Evolutionary conservation across 179 eudicot genomes (phyloP).

Genomic region (Beta macrorhiza): DNA sequence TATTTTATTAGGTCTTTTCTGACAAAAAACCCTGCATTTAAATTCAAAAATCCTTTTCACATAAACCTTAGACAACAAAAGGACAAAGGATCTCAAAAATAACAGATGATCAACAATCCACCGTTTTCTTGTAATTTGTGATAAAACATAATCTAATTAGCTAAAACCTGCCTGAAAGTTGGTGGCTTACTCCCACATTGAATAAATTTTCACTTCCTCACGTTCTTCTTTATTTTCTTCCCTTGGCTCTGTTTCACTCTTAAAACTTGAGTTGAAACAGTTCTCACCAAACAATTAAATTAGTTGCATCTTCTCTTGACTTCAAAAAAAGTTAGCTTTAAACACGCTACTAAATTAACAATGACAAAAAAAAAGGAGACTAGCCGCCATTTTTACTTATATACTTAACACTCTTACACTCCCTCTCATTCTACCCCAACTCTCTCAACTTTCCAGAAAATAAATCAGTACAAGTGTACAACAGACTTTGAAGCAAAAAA

Average conservation of each 20-base stretch:
- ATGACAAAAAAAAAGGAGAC: neutral
- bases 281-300: constrained; percentile 54
- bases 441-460: neutral
- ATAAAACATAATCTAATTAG: constrained; percentile 5
- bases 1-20: too few relatives aligned
- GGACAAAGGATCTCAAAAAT: neutral
- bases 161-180: constrained; percentile 18
- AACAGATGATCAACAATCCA: constrained; percentile 16
- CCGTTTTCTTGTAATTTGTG: neutral
- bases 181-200: constrained; percentile 21
- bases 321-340: constrained; percentile 22
- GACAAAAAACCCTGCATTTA: too few relatives aligned
- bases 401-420: constrained; percentile 10
- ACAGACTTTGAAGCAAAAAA: constrained; percentile 17
- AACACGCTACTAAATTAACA: constrained; percentile 22
- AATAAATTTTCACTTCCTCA: neutral
- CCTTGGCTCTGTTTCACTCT: neutral
- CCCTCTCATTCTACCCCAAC: too few relatives aligned
- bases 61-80: constrained; percentile 16
- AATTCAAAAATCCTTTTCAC: neutral
- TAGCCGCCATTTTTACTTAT: constrained; percentile 15
- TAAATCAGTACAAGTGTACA: neutral
- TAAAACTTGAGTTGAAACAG: constrained; percentile 26
- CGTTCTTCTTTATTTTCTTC: neutral
- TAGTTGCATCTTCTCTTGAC: constrained; percentile 96